Conservation (phyloP, 2,329 filamentous ascomycete species). For the Parafenestella ontariensis region DNA sequence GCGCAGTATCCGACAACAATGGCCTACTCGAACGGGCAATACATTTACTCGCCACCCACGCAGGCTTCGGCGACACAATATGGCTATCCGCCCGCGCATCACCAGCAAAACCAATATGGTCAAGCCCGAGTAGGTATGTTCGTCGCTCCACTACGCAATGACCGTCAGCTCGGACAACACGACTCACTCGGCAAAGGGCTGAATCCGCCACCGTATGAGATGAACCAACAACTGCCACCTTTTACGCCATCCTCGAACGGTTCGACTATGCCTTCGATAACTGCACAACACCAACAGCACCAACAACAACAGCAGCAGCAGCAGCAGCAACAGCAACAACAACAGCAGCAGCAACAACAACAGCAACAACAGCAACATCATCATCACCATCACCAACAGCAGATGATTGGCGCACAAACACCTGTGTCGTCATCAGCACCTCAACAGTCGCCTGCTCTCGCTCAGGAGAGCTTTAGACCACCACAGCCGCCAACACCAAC, state of each 20-base stretch:
- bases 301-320: conserved; percentile 40
- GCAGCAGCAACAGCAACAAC: conserved; percentile 31
- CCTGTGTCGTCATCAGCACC: conserved; percentile 48
- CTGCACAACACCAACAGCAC: conserved; percentile 51
- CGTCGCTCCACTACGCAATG: conserved; percentile 57
- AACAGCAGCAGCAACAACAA: conserved; percentile 1
- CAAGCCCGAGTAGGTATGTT: conserved; percentile 57
- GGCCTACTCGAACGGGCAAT: conserved; percentile 67
- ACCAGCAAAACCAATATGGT: conserved; percentile 43
- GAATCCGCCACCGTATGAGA: conserved; percentile 71
- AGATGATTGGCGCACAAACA: conserved; percentile 58
- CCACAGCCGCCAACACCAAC: conserved; percentile 66
- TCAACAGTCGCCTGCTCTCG: conserved; percentile 61
- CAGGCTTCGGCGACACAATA: conserved; percentile 64
- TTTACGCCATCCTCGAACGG: conserved; percentile 66
- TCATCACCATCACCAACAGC: conserved; percentile 34
- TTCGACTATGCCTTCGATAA: conserved; percentile 54
- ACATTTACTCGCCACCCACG: conserved; percentile 65
- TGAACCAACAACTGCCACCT: conserved; percentile 64
- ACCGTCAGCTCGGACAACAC: conserved; percentile 60
- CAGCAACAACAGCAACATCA: conserved; percentile 44
- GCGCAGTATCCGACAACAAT: conserved; percentile 63
- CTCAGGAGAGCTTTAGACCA: conserved; percentile 66
- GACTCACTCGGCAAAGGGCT: conserved; percentile 70
- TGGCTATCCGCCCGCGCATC: conserved; percentile 54